Evolutionary conservation across 1,139 yeast genomes (phyloP).

Genomic region (Yamadazyma kanchanaburiensis): DNA sequence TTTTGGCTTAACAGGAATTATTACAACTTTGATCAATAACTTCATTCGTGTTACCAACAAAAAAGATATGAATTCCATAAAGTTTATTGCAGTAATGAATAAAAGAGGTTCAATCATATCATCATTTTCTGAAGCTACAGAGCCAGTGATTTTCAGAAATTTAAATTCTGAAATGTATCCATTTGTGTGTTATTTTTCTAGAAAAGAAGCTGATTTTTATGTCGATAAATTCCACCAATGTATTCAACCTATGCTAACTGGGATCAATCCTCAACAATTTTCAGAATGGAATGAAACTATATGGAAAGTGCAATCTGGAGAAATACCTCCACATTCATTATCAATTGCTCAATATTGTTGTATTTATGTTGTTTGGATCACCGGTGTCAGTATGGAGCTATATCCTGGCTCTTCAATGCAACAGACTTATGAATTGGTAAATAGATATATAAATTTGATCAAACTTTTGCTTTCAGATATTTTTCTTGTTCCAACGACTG

Average conservation of each 20-base stretch:
- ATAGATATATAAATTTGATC: slow-evolving; percentile 17
- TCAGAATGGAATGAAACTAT: slow-evolving; percentile 10
- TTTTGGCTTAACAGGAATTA: slow-evolving; percentile 9
- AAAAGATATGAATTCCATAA: slow-evolving; percentile 5
- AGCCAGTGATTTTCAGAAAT: slow-evolving; percentile 1
- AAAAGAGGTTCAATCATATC: slow-evolving; percentile 10
- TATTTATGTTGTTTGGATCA: slow-evolving; percentile 11
- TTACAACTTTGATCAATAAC: slow-evolving; percentile 9
- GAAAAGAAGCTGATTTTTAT: slow-evolving; percentile 10
- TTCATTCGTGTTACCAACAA: slow-evolving; percentile 9
- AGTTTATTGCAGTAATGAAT: slow-evolving; percentile 10
- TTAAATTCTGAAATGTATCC: slow-evolving; percentile 8
- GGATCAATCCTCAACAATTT: slow-evolving; percentile 30
- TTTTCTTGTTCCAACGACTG: slow-evolving; percentile 36
- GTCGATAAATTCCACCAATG: slow-evolving; percentile 6
- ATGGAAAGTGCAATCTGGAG: slow-evolving; percentile 26
- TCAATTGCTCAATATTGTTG: slow-evolving; percentile 9
- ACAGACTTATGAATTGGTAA: slow-evolving; percentile 12
- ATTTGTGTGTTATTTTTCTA: slow-evolving; percentile 23
- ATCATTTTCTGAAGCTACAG: slow-evolving; percentile 6
- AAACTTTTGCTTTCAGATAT: slow-evolving; percentile 39
- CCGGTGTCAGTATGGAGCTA: slow-evolving; percentile 10
- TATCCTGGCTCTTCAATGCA: slow-evolving; percentile 6
- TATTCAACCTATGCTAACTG: slow-evolving; percentile 5
- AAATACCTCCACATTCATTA: slow-evolving; percentile 3